Evolutionary conservation across 2,329 filamentous ascomycete species (phyloP), one percentile per base, ranked within the genome.

Genomic region (Penicillium sp.): DNA sequence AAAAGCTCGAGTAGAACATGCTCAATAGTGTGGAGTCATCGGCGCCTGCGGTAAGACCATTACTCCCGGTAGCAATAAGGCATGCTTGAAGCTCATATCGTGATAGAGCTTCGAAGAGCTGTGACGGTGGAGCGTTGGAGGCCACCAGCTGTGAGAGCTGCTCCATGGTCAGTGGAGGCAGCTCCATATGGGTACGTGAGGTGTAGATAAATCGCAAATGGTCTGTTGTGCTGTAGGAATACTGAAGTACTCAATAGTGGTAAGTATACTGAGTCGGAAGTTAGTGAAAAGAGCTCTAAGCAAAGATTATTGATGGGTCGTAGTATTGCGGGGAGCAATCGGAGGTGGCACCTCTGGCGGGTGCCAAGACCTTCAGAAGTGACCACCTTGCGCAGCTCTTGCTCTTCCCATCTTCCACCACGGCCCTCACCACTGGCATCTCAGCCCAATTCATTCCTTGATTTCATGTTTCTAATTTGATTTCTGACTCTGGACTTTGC

Each of bases 371-470:
- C 58, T 53, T 54, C 55, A 57, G 59, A 68, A 69, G 64, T 67
- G 68, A 70, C 67, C 68, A 70, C 67, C 68, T 70, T 67, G 67
- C 66, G 64, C 59, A 68, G 64, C 66, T 67, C 58, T 55, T 46
- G 56, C 53, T 53, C 49, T 39, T 55, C 45, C 55, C 50, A 53
- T 53, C 52, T 56, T 48, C 53, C 51, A 13, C 48, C 51, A 52
- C 51, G 56, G 54, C 52, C 51, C 52, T 52, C 49, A 43, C 55
- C 57, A 61, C 57, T 60, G 54, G 52, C 54, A 58, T 45, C 50
- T 52, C 45, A 46, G 46, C 51, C 54, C 55, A 52, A 56, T 55
- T 52, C 50, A 51, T 57, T 58, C 53, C 54, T 62, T 53, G 53
- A 47, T 58, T 57, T 58, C 53, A 62, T 57, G 58, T 61, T 52